These are phyloP conservation scores for Monosporascus sp. DNA, from an alignment of 2,329 filamentous ascomycete genomes.

Conservation along the genomic window DNA sequence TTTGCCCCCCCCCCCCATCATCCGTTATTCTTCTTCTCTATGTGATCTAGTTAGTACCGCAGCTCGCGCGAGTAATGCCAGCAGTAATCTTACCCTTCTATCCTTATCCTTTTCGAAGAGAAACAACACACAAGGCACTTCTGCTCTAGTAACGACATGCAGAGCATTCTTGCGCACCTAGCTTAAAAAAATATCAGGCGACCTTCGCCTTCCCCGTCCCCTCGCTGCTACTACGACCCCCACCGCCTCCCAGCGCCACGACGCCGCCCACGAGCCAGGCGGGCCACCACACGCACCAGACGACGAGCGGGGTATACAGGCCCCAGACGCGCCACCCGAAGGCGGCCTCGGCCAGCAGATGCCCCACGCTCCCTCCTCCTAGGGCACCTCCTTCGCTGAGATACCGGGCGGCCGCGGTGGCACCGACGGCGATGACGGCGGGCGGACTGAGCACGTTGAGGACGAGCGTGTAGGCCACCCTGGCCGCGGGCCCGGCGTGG, in stretches of 20 bases:
- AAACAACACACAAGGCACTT: no score
- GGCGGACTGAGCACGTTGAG: constrained; percentile 58
- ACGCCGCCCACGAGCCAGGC: constrained; percentile 70
- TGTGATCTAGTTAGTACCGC: no score
- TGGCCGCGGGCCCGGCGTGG: constrained; percentile 30
- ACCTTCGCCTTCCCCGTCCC: constrained; percentile 9
- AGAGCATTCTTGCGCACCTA: no score
- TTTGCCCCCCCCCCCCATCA: no score
- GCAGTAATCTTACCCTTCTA: no score
- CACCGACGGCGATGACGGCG: constrained; percentile 47
- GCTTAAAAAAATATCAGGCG: not conserved
- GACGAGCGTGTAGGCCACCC: constrained; percentile 41
- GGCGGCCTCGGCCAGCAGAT: constrained; percentile 65
- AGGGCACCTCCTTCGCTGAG: not conserved
- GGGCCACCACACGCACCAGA: constrained; percentile 97
- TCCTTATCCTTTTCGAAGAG: no score
- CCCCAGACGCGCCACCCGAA: constrained; percentile 89
- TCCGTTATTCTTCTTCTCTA: no score
- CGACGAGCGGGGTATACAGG: constrained; percentile 79
- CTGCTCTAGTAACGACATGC: no score
- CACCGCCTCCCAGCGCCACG: constrained; percentile 40
- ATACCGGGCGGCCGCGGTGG: constrained; percentile 37
- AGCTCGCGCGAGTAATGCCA: no score
- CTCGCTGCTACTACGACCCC: constrained; percentile 4
- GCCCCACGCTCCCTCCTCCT: constrained; percentile 33